Evolutionary conservation across 163 green algal species (phyloP).

Genomic region (Scenedesmus sp.): DNA sequence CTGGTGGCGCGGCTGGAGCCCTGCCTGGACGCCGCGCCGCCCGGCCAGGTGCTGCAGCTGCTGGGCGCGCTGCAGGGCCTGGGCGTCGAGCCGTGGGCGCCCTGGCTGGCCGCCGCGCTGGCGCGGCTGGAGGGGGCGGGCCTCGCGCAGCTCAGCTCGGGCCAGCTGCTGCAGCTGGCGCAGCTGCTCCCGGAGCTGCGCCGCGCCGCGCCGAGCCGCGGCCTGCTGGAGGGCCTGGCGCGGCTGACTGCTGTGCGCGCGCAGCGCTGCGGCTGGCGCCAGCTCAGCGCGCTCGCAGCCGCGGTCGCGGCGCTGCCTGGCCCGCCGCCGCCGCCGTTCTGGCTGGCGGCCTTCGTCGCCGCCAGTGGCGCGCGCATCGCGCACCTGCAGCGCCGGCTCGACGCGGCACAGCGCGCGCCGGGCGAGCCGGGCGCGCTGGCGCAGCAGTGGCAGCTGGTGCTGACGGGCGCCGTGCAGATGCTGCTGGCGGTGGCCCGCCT

Average conservation of each 20-base stretch:
- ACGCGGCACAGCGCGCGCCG: too few species aligned
- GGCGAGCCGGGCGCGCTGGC: neutral
- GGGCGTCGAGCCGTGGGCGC: constrained; percentile 16
- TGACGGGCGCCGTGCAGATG: neutral
- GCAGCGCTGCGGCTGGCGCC: neutral
- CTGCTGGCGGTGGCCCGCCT: constrained; percentile 3
- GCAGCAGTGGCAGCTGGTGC: neutral
- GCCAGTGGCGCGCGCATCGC: too few species aligned
- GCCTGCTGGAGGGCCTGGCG: constrained; percentile 11
- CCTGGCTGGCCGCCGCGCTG: constrained; percentile 4
- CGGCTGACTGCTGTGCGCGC: constrained; percentile 17
- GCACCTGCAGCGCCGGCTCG: neutral
- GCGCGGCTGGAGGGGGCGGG: neutral
- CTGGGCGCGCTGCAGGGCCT: constrained; percentile 7
- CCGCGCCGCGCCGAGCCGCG: neutral
- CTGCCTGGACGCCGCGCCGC: neutral
- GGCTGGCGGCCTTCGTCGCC: constrained; percentile 23
- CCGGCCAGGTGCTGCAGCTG: constrained; percentile 15
- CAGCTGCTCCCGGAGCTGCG: neutral
- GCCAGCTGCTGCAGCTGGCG: constrained; percentile 30
- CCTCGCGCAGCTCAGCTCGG: neutral
- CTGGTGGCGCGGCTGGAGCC: constrained; percentile 19
- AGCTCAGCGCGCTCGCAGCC: neutral
- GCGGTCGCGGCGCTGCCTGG: neutral
- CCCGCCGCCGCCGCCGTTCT: constrained; percentile 9